Evolutionary conservation across 1,139 yeast species (phyloP).

Genomic region (Pichia sp.): DNA sequence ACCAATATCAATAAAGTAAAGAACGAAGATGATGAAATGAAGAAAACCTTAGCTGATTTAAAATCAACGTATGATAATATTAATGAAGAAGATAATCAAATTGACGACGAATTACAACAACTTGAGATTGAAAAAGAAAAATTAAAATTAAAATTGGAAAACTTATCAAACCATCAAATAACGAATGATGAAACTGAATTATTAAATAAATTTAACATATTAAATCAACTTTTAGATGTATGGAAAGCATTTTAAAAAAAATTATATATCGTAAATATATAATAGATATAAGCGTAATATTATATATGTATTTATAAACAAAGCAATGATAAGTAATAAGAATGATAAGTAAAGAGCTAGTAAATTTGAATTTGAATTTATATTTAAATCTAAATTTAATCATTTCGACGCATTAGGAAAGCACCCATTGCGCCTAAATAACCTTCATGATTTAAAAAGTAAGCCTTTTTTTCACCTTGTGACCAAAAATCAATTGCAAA

Average conservation of each 20-base stretch:
- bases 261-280: too few relatives aligned
- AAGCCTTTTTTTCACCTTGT: constrained; percentile 84
- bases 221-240: constrained; percentile 5
- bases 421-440: constrained; percentile 97
- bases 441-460: constrained; percentile 92
- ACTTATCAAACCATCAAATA: background rate
- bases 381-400: background rate
- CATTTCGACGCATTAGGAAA: constrained; percentile 45
- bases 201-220: background rate
- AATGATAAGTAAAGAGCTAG: too few relatives aligned
- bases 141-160: background rate
- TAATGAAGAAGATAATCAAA: background rate
- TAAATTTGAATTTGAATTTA: too few relatives aligned
- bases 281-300: too few relatives aligned
- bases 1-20: background rate
- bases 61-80: too few relatives aligned
- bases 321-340: too few relatives aligned
- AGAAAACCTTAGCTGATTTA: too few relatives aligned
- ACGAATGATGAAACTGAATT: background rate
- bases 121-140: constrained; percentile 16
- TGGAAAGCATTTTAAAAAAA: constrained; percentile 8
- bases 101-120: constrained; percentile 11
- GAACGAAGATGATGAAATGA: too few relatives aligned
- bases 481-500: constrained; percentile 98
- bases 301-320: too few relatives aligned